Percentiles rank a stretch among this genome's conserved stretches.
Evolutionary conservation across 345 rosid genomes (phyloP).

Genomic region (Rhodamnia argentea): DNA sequence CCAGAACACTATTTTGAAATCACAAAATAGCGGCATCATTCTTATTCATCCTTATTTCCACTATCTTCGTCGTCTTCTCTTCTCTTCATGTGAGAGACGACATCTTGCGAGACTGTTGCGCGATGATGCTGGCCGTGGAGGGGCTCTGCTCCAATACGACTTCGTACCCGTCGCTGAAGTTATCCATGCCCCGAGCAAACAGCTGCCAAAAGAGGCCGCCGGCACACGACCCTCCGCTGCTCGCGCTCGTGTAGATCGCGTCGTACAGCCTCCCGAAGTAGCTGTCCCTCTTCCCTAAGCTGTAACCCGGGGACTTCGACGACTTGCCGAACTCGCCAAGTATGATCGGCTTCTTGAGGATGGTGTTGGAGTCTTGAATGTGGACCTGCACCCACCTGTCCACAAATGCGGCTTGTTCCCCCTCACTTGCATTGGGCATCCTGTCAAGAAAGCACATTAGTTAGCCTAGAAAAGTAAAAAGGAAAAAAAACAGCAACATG

Average conservation of each 20-base stretch:
- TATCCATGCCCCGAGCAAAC: conserved; percentile 30
- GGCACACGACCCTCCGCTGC: conserved; percentile 25
- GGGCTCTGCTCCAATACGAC: conserved; percentile 43
- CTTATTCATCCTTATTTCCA: background rate
- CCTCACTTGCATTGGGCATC: conserved; percentile 30
- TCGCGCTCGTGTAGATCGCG: conserved; percentile 35
- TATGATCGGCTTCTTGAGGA: conserved; percentile 47
- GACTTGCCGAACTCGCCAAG: conserved; percentile 63
- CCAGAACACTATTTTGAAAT: background rate
- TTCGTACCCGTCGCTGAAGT: conserved; percentile 48
- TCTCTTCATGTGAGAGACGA: background rate
- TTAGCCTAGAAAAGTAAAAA: background rate
- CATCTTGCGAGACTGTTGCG: conserved; percentile 43
- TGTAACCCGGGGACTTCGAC: conserved; percentile 31
- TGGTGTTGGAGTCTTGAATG: conserved; percentile 22
- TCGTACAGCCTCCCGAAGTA: conserved; percentile 34
- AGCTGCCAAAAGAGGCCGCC: conserved; percentile 81
- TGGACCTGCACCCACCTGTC: conserved; percentile 45
- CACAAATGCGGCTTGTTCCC: conserved; percentile 25
- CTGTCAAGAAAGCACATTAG: conserved; percentile 16
- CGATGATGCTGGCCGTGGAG: conserved; percentile 45
- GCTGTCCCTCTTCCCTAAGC: conserved; percentile 28
- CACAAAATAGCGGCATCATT: background rate
- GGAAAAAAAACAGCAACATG: no score
- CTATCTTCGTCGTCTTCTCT: background rate